Conservation (phyloP, 2,329 filamentous ascomycete genomes). For the Phaeosphaeriaceae sp. region DNA sequence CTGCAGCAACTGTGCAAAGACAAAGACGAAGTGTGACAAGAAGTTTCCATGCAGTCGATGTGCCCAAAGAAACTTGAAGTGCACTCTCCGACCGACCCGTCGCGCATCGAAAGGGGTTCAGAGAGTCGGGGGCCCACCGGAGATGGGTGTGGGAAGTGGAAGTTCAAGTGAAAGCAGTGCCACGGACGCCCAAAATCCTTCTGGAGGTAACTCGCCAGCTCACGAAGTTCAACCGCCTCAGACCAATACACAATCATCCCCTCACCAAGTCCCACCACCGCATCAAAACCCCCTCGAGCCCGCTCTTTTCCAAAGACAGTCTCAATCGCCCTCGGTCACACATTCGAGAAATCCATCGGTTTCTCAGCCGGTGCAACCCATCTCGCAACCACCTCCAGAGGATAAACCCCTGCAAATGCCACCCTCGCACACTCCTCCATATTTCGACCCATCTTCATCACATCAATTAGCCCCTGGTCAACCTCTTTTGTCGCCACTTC, state of each 20-base stretch:
- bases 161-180: slow-evolving; percentile 46
- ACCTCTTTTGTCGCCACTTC: slow-evolving; percentile 47
- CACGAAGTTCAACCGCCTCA: slow-evolving; percentile 35
- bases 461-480: not conserved
- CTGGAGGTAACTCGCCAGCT: slow-evolving; percentile 45
- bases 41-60: slow-evolving; percentile 63
- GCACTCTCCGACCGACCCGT: slow-evolving; percentile 56
- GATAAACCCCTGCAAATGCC: slow-evolving; percentile 38
- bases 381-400: slow-evolving; percentile 42
- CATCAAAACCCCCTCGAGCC: slow-evolving; percentile 23
- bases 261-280: slow-evolving; percentile 25
- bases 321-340: slow-evolving; percentile 38
- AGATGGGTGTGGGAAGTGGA: slow-evolving; percentile 33
- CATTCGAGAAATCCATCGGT: slow-evolving; percentile 44
- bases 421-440: slow-evolving; percentile 45
- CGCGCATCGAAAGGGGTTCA: slow-evolving; percentile 55
- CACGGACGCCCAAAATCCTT: slow-evolving; percentile 39
- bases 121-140: slow-evolving; percentile 31
- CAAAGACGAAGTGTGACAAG: slow-evolving; percentile 64
- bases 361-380: slow-evolving; percentile 40
- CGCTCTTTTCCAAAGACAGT: slow-evolving; percentile 36
- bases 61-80: slow-evolving; percentile 58
- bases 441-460: slow-evolving; percentile 48
- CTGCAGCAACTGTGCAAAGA: slow-evolving; percentile 63
- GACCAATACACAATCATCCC: slow-evolving; percentile 27